Conservation (phyloP, 352 stramenopile genomes). For the Pythium rishiriense region DNA sequence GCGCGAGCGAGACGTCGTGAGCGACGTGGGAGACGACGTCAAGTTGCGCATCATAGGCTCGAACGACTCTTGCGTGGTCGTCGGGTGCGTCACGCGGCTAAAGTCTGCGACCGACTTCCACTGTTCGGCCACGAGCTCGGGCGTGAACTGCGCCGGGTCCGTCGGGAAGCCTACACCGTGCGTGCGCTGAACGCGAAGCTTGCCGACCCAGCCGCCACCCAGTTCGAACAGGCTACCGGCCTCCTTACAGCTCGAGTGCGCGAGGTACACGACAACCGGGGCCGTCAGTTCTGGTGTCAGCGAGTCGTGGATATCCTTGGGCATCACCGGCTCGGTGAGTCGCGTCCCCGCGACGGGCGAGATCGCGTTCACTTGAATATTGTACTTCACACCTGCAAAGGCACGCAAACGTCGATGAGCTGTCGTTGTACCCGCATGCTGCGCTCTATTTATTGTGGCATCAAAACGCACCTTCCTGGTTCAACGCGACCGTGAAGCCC, state of each 20-base stretch:
- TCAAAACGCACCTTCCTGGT: slow-evolving; percentile 59
- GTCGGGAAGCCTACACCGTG: slow-evolving; percentile 70
- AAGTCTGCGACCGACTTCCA: slow-evolving; percentile 69
- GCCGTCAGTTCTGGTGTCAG: slow-evolving; percentile 65
- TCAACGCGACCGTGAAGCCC: slow-evolving; percentile 67
- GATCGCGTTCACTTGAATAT: slow-evolving; percentile 72
- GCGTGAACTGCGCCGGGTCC: slow-evolving; percentile 52
- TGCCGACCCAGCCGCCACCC: slow-evolving; percentile 66
- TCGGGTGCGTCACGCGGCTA: slow-evolving; percentile 62
- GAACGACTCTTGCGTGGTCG: slow-evolving; percentile 72
- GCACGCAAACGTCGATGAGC: too few relatives aligned
- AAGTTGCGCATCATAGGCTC: slow-evolving; percentile 79
- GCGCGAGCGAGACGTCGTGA: slow-evolving; percentile 54
- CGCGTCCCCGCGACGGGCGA: slow-evolving; percentile 65
- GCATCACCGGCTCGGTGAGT: slow-evolving; percentile 67
- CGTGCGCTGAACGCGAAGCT: slow-evolving; percentile 66
- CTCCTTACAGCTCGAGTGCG: slow-evolving; percentile 54
- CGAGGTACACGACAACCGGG: slow-evolving; percentile 67
- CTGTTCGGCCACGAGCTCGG: slow-evolving; percentile 66
- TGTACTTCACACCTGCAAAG: slow-evolving; percentile 63
- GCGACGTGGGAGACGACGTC: slow-evolving; percentile 44
- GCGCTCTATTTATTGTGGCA: neutral
- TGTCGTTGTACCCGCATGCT: too few relatives aligned
- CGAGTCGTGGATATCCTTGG: slow-evolving; percentile 52
- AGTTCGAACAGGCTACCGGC: slow-evolving; percentile 60